Percentiles rank a stretch among this genome's conserved stretches.
Conservation (phyloP, 1,284 basidiomycete genomes). For the Tremellales sp. region DNA sequence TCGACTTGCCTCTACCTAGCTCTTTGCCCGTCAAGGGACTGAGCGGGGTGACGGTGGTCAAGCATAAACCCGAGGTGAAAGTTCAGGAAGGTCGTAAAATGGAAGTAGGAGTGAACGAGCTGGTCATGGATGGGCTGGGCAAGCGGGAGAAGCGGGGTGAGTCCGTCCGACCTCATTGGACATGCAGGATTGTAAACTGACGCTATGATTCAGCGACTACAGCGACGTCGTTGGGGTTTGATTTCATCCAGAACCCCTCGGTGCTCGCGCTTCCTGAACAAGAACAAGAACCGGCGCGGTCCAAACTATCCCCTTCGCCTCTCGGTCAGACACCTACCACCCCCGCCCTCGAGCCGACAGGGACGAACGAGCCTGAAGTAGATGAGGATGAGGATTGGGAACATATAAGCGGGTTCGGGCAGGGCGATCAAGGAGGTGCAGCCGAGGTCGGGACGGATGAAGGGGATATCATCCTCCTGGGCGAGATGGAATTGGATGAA, state of each 20-base stretch:
- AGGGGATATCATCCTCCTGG: slow-evolving; percentile 33
- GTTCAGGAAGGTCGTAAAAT: slow-evolving; percentile 5
- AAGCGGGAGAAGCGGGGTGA: slow-evolving; percentile 37
- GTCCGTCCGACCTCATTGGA: not conserved
- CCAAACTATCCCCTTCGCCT: slow-evolving; percentile 2
- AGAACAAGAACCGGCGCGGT: slow-evolving; percentile 1
- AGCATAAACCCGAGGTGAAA: not conserved
- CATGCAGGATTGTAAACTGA: not conserved
- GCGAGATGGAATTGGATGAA: slow-evolving; percentile 39
- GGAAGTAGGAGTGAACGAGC: slow-evolving; percentile 24
- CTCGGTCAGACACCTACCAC: slow-evolving; percentile 14
- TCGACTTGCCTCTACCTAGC: slow-evolving; percentile 1
- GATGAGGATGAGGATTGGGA: slow-evolving; percentile 28
- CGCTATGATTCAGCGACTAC: slow-evolving; percentile 29
- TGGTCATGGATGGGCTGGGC: slow-evolving; percentile 31
- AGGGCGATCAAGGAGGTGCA: slow-evolving; percentile 3
- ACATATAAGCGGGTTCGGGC: slow-evolving; percentile 18
- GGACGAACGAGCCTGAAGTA: not conserved
- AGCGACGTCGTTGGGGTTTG: slow-evolving; percentile 39
- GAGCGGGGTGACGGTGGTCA: slow-evolving; percentile 1
- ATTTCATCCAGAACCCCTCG: slow-evolving; percentile 36
- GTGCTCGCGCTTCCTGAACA: slow-evolving; percentile 31
- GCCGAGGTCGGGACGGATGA: slow-evolving; percentile 21
- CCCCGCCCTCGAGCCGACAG: slow-evolving; percentile 15
- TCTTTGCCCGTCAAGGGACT: slow-evolving; percentile 1